Conservation (phyloP, 2,329 filamentous ascomycete genomes). For the Cryphonectria japonica region DNA sequence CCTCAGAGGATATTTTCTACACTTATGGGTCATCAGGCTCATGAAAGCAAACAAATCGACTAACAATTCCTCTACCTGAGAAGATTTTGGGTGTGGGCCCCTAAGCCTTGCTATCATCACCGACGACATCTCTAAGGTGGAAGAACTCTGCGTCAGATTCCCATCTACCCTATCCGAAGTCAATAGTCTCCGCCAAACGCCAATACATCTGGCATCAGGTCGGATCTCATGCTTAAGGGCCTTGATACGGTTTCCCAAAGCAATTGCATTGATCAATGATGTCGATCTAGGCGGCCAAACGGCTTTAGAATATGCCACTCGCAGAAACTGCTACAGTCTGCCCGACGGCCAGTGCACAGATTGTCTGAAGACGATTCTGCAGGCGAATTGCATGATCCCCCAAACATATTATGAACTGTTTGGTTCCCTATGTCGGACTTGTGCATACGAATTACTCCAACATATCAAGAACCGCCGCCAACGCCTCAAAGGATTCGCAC, state of each 20-base stretch:
- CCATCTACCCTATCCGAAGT: neutral
- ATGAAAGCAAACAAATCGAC: neutral
- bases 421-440: neutral
- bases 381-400: neutral
- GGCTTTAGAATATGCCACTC: neutral
- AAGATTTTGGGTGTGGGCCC: neutral
- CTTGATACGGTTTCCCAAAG: neutral
- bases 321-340: accelerated
- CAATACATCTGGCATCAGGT: neutral
- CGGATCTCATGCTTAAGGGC: neutral
- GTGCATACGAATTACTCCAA: neutral
- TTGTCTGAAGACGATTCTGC: neutral
- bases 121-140: neutral
- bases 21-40: neutral
- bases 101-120: neutral
- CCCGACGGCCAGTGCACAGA: neutral
- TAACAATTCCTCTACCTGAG: neutral
- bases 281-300: neutral
- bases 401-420: neutral
- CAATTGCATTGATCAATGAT: neutral
- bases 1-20: neutral
- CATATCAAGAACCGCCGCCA: neutral
- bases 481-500: neutral
- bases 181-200: neutral
- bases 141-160: neutral